Conservation (phyloP, 2,329 filamentous ascomycete species). For the Alternaria brassicae region DNA sequence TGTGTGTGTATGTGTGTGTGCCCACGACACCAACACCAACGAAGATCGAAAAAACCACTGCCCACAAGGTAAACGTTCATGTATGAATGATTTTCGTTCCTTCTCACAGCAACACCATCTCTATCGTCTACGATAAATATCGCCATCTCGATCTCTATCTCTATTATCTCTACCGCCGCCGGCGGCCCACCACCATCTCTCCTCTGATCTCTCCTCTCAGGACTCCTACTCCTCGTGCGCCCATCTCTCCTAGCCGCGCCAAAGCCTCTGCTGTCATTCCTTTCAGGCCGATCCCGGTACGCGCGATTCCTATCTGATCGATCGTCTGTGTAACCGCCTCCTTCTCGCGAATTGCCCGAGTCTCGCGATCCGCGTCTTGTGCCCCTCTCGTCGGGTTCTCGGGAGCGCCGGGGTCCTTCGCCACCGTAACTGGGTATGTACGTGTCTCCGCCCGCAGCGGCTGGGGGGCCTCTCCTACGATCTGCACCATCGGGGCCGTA, state of each 20-base stretch:
- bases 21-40: too few relatives aligned
- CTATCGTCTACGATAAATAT: background rate
- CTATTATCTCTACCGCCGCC: background rate
- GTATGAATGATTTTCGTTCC: too few relatives aligned
- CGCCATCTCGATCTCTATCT: background rate
- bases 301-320: constrained; percentile 37
- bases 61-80: too few relatives aligned
- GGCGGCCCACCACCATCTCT: background rate
- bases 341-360: constrained; percentile 47
- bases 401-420: constrained; percentile 40
- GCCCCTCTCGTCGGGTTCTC: constrained; percentile 46
- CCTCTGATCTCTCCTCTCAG: constrained; percentile 40
- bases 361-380: constrained; percentile 41
- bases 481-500: constrained; percentile 38
- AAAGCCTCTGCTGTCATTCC: constrained; percentile 33
- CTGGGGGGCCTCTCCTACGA: constrained; percentile 28
- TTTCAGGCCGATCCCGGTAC: constrained; percentile 36
- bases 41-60: too few relatives aligned
- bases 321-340: constrained; percentile 40
- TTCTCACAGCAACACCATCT: background rate
- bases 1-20: too few relatives aligned
- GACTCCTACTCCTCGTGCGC: constrained; percentile 46
- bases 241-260: constrained; percentile 40
- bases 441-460: constrained; percentile 45
- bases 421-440: constrained; percentile 55